Evolutionary conservation across 768 basidiomycete genomes (phyloP).

Genomic region (Lanmaoa pseudosensibilis): DNA sequence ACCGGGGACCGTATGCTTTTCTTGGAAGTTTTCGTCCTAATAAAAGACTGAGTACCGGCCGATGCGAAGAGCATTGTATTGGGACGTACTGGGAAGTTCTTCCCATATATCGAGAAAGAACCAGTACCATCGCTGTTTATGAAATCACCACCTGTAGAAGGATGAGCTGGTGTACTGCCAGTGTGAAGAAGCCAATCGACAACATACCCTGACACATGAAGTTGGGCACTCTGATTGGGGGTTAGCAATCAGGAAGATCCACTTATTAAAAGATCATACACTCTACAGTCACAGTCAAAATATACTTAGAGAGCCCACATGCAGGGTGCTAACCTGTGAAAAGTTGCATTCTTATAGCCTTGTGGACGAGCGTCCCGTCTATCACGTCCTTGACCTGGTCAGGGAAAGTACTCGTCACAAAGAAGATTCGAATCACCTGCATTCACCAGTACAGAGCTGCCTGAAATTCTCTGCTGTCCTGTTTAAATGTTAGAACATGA

Average conservation of each 20-base stretch:
- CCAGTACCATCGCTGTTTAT: constrained; percentile 94
- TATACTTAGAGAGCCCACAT: constrained; percentile 4
- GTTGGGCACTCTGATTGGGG: constrained; percentile 64
- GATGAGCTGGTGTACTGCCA: not conserved
- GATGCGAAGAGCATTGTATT: not conserved
- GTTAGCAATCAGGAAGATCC: constrained; percentile 2
- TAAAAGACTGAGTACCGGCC: not conserved
- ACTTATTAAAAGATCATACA: constrained; percentile 48
- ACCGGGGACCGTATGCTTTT: constrained; percentile 85
- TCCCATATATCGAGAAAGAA: constrained; percentile 94
- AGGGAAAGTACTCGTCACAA: not conserved
- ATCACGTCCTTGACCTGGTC: constrained; percentile 17
- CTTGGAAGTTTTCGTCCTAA: constrained; percentile 92
- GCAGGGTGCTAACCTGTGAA: constrained; percentile 69
- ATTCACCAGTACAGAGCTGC: constrained; percentile 97
- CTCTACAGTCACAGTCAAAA: constrained; percentile 45
- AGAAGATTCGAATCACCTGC: constrained; percentile 52
- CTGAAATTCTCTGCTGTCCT: constrained; percentile 98
- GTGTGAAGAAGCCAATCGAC: not conserved
- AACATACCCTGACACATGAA: constrained; percentile 92
- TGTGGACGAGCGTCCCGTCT: constrained; percentile 72
- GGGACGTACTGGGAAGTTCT: constrained; percentile 76
- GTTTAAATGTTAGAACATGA: constrained; percentile 6
- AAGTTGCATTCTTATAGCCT: constrained; percentile 89
- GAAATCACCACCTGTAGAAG: constrained; percentile 80